Percentiles rank a stretch among this genome's conserved stretches.
phyloP scores from a whole-genome alignment of 306 rosid species.

The Cucumis melo region DNA sequence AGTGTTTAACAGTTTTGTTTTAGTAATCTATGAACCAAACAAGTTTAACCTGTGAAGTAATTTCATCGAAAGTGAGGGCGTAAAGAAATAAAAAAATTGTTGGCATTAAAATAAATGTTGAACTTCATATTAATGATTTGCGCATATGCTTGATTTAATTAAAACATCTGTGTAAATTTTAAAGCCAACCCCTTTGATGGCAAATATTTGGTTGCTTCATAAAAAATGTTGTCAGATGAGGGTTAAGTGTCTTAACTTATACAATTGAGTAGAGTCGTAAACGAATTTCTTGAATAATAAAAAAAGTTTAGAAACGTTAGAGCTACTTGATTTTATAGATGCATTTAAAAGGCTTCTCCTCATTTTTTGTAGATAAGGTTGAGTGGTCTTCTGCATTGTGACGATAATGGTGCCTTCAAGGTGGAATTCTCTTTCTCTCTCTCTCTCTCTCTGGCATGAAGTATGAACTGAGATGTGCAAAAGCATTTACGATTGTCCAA shows the following conservation, averaged over 20 bases:
- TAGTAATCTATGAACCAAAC: not conserved
- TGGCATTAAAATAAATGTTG: not conserved
- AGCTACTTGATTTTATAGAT: not conserved
- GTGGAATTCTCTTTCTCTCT: conserved; percentile 15
- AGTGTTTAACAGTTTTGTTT: not conserved
- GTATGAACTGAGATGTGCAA: not conserved
- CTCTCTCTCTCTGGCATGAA: not conserved
- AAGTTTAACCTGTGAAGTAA: not conserved
- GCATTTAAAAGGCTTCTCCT: not conserved
- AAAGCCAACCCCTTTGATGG: not conserved
- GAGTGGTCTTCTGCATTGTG: conserved; percentile 71
- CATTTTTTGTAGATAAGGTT: conserved; percentile 49
- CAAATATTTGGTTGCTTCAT: not conserved
- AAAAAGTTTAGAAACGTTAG: not conserved
- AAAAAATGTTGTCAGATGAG: not conserved
- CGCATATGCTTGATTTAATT: not conserved
- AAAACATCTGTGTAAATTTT: not conserved
- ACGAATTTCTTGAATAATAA: not conserved
- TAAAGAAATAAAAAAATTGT: not conserved
- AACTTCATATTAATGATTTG: not conserved
- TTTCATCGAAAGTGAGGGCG: not conserved
- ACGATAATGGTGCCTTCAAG: conserved; percentile 76
- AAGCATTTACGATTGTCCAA: not conserved
- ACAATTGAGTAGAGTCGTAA: not conserved
- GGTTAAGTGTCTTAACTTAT: not conserved